Conservation (phyloP, 805 yeast species). For the Wickerhamiella brachini region DNA sequence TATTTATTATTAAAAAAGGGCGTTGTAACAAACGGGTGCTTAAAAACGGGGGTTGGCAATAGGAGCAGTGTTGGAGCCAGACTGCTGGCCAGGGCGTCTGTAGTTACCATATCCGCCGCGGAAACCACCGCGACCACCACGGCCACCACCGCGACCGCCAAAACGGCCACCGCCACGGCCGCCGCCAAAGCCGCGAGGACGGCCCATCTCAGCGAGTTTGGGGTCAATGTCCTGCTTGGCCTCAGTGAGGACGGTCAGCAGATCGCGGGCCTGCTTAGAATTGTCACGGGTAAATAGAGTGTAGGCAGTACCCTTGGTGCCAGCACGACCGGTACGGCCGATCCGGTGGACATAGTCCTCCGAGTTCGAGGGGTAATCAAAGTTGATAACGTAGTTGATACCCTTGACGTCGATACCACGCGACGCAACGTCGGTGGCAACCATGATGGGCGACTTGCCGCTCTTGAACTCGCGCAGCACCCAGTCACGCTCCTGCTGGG, state of each 20-base stretch:
- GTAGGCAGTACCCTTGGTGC: conserved; percentile 87
- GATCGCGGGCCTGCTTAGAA: conserved; percentile 77
- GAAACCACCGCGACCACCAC: conserved; percentile 31
- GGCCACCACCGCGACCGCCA: conserved; percentile 26
- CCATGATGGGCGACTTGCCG: conserved; percentile 93
- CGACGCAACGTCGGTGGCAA: conserved; percentile 99
- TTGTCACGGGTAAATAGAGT: conserved; percentile 85
- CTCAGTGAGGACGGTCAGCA: conserved; percentile 81
- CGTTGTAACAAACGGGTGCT: conserved; percentile 14
- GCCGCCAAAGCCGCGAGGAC: conserved; percentile 58
- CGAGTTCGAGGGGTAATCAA: conserved; percentile 94
- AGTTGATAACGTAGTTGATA: conserved; percentile 83
- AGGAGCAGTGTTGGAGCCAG: conserved; percentile 31
- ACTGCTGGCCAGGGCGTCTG: conserved; percentile 19
- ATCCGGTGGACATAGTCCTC: conserved; percentile 98
- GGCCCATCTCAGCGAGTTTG: conserved; percentile 61
- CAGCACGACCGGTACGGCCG: conserved; percentile 99
- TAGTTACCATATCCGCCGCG: conserved; percentile 22
- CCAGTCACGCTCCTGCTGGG: conserved; percentile 98
- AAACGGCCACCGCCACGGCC: conserved; percentile 43
- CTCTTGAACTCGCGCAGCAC: conserved; percentile 82
- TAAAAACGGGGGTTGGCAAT: conserved; percentile 26
- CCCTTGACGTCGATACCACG: conserved; percentile 99
- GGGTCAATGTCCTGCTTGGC: conserved; percentile 87
- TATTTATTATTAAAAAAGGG: conserved; percentile 18